A percentile compares a stretch with the other conserved stretches of the same genome.
phyloP scores from a whole-genome alignment of 257 asterid genomes.

The Nicotiana knightiana region DNA sequence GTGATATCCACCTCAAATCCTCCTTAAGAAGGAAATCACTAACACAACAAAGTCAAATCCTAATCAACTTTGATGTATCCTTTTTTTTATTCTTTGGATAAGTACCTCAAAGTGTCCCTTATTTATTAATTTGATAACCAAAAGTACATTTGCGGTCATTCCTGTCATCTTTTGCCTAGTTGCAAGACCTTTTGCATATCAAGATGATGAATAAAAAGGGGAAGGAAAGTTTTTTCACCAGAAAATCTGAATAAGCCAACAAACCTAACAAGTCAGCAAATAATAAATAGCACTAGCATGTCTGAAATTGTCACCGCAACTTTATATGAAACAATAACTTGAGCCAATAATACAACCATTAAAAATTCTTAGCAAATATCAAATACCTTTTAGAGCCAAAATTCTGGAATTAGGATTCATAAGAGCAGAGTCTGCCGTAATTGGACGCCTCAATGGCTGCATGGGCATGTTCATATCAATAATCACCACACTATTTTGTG shows the following conservation, averaged over 20 bases:
- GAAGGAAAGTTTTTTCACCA: background rate
- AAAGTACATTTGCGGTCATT: background rate
- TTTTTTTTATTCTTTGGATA: background rate
- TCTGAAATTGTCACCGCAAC: background rate
- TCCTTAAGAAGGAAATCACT: background rate
- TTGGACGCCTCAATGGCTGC: slow-evolving; percentile 97
- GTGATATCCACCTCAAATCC: background rate
- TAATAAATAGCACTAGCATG: background rate
- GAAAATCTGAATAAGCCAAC: slow-evolving; percentile 1
- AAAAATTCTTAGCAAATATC: background rate
- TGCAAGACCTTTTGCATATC: background rate
- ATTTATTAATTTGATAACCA: background rate
- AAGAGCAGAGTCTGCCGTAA: slow-evolving; percentile 99
- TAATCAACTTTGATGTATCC: background rate
- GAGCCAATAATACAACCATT: background rate
- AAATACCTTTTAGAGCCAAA: slow-evolving; percentile 84
- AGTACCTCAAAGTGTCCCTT: background rate
- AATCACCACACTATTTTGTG: slow-evolving; percentile 93
- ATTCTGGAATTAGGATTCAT: slow-evolving; percentile 92
- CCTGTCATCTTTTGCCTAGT: background rate
- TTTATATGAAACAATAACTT: background rate
- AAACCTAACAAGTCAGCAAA: background rate
- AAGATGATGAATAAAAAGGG: background rate
- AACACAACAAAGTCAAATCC: slow-evolving; percentile 5
- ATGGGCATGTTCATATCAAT: slow-evolving; percentile 93